These are phyloP conservation scores for Musa itinerans DNA, from an alignment of 176 grass and related monocot species.

Conservation along the genomic window DNA sequence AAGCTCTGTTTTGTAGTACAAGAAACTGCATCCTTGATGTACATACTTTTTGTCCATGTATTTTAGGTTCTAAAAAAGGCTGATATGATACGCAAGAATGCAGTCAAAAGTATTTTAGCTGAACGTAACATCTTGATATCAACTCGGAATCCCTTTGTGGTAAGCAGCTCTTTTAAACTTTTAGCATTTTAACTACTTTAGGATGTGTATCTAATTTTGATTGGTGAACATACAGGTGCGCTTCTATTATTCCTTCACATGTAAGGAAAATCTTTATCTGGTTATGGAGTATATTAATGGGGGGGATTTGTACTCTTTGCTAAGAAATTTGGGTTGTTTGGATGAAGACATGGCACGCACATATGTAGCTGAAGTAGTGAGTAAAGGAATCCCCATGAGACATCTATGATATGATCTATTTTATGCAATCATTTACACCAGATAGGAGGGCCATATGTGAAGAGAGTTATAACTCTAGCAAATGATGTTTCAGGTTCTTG, in stretches of 20 bases:
- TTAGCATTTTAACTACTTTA: neutral
- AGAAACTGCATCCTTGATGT: neutral
- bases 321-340: constrained; percentile 79
- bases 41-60: constrained; percentile 9
- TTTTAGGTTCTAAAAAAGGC: constrained; percentile 75
- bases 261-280: constrained; percentile 97
- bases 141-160: constrained; percentile 70
- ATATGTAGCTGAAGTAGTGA: constrained; percentile 87
- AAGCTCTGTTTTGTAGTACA: neutral
- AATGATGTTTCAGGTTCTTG: constrained; percentile 57
- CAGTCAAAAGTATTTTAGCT: constrained; percentile 86
- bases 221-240: constrained; percentile 54
- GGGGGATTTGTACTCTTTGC: constrained; percentile 86
- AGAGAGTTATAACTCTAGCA: constrained; percentile 3
- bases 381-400: constrained; percentile 3
- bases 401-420: neutral
- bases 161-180: constrained; percentile 23
- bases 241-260: constrained; percentile 99
- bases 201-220: neutral
- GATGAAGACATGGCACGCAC: constrained; percentile 90
- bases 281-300: constrained; percentile 99
- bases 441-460: neutral
- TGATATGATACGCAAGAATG: constrained; percentile 98
- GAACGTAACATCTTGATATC: constrained; percentile 91
- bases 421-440: neutral